Base-by-base conservation (phyloP, 2,329 filamentous ascomycete genomes). In the Hypoxylon sp. region DNA sequence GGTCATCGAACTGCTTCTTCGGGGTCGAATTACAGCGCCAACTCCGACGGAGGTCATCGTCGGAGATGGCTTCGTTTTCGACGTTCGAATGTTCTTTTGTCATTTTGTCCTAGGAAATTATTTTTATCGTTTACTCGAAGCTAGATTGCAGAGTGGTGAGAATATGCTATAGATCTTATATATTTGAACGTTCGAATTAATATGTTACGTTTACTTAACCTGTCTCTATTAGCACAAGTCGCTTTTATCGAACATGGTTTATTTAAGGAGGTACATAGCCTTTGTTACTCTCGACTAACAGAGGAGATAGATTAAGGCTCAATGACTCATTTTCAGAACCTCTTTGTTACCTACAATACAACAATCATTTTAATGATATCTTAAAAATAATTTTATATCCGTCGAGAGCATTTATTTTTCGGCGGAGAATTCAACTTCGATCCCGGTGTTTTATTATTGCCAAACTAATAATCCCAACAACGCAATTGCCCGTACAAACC, bases 1-100 rank as follows among this genome's bases (percentile, higher is more conserved):
- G 31, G 13, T 62, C 59, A 2, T 17, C 26, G 13, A 63, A 61
- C 29, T 67, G 65, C 13, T 47, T 42, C 50, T 31, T 31, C 10
- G 65, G 59, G 8, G 13, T 19, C 5, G 59, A 53, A 11, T 22
- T 44, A 11, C 9, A 3, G 17, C 17, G 39, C 39, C 39, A 44
- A 10, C 9, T 22, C 17, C 3, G 9, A 17, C 19, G 5, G 5
- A 22, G 1, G 9, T 44, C 39, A 9, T 22, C 17, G 8, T 22
- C n/a, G 17, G 17, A 44, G 17, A 19, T 37, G 35, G 3, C 11
- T 37, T 37, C 35, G 14, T 37, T 13, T 13, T 35, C n/a, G n/a
- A 6, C 6, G 2, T 19, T 8, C 1, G 9, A 22, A 22, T 17
- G 3, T 44, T 22, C 14, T 17, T 4, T 10, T 8, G 8, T 17